These are phyloP conservation scores for Bertia moriformis DNA, from an alignment of 2,329 filamentous ascomycete species.

Conservation along the genomic window DNA sequence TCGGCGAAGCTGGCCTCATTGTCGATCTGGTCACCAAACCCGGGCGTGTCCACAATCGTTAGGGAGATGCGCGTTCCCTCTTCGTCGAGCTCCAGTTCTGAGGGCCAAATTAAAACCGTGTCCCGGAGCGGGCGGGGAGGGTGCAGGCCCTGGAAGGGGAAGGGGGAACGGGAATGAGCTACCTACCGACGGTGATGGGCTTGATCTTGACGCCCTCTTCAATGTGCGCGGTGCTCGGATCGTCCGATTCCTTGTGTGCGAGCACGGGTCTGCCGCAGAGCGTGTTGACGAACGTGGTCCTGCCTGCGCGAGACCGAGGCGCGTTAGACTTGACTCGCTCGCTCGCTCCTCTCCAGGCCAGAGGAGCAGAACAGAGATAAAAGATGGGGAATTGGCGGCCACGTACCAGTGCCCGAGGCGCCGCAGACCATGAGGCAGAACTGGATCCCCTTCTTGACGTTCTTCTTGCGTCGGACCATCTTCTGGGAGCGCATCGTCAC, in stretches of 20 bases:
- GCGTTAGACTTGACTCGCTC: conserved; percentile 2
- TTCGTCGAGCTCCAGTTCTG: conserved; percentile 90
- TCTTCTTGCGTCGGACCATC: conserved; percentile 99
- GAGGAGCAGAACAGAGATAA: too few species aligned
- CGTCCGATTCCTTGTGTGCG: conserved; percentile 80
- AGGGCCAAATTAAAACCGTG: conserved; percentile 3
- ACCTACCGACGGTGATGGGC: conserved; percentile 87
- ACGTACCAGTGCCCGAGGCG: conserved; percentile 88
- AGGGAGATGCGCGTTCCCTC: conserved; percentile 95
- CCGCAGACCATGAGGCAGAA: conserved; percentile 99
- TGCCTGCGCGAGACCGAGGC: conserved; percentile 38
- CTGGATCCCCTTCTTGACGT: conserved; percentile 99
- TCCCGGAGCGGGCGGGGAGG: conserved; percentile 11
- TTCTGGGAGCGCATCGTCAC: conserved; percentile 36
- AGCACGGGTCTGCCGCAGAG: conserved; percentile 92
- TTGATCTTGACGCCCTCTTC: conserved; percentile 98
- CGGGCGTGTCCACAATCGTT: conserved; percentile 95
- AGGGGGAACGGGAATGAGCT: conserved; percentile 2
- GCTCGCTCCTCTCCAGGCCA: conserved; percentile 1
- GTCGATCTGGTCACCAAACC: conserved; percentile 97
- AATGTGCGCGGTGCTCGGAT: conserved; percentile 72
- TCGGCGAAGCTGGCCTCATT: conserved; percentile 97
- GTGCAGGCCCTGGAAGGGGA: not conserved
- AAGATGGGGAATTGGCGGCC: not conserved
- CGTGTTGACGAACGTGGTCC: conserved; percentile 98